Evolutionary conservation across 2,329 filamentous ascomycete species (phyloP).

Genomic region (Metarhizium guizhouense): DNA sequence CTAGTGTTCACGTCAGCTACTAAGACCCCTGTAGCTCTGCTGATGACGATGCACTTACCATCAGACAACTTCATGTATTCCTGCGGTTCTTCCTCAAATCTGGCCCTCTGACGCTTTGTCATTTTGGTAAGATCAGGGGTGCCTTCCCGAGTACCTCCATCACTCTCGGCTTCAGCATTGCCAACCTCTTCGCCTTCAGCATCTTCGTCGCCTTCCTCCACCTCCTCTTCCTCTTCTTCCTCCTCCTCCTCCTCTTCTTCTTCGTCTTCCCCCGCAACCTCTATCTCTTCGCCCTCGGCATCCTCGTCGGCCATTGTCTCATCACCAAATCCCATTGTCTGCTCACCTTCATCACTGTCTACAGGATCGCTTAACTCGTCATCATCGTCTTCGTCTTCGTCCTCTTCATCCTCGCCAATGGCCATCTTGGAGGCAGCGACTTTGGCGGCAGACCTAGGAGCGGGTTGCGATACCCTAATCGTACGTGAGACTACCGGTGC

Average conservation of each 20-base stretch:
- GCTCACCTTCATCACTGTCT: constrained; percentile 37
- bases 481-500: constrained; percentile 23
- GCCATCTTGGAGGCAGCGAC: constrained; percentile 23
- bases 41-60: constrained; percentile 29
- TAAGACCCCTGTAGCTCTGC: neutral
- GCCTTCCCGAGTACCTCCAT: constrained; percentile 37
- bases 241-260: constrained; percentile 33
- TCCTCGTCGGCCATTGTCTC: constrained; percentile 39
- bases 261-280: constrained; percentile 31
- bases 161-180: constrained; percentile 30
- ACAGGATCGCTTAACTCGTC: constrained; percentile 46
- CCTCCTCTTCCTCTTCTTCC: constrained; percentile 29
- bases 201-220: constrained; percentile 28
- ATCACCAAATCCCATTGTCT: constrained; percentile 30
- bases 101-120: constrained; percentile 51
- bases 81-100: constrained; percentile 46
- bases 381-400: constrained; percentile 40
- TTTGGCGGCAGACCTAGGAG: constrained; percentile 25
- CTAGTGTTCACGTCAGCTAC: constrained; percentile 23
- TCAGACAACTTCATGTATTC: constrained; percentile 53
- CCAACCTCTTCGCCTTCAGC: constrained; percentile 29
- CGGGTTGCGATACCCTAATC: constrained; percentile 40
- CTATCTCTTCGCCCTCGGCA: constrained; percentile 37
- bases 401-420: constrained; percentile 37
- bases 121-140: constrained; percentile 49